Conservation (phyloP, 371 early-diverging fungal genomes). For the Rhizopus arrhizus region DNA sequence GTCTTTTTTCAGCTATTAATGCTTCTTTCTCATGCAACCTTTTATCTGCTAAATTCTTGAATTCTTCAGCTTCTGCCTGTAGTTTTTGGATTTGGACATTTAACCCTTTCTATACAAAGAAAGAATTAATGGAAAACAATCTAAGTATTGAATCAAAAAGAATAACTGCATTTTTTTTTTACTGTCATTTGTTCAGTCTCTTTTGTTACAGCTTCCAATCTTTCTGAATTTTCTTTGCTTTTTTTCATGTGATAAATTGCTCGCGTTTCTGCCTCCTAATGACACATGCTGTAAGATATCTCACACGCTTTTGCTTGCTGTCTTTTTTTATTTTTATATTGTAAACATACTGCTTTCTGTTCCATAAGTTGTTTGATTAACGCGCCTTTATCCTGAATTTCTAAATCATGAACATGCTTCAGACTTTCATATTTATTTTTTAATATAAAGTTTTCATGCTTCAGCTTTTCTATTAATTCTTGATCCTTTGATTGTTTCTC, state of each 20-base stretch:
- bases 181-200: not conserved
- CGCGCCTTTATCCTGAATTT: not conserved
- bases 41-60: not conserved
- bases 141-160: too few species aligned
- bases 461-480: not conserved
- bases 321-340: not conserved
- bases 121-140: too few species aligned
- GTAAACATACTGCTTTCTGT: constrained; percentile 2
- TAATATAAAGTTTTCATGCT: not conserved
- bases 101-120: not conserved
- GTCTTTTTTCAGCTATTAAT: not conserved
- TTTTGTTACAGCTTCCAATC: not conserved
- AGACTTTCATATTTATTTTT: not conserved
- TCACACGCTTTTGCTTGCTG: not conserved
- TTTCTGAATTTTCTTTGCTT: not conserved
- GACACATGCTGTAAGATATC: not conserved
- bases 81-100: not conserved
- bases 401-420: not conserved
- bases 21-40: not conserved
- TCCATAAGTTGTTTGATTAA: not conserved
- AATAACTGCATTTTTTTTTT: too few species aligned
- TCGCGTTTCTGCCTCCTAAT: constrained; percentile 3
- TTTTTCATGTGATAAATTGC: constrained; percentile 11
- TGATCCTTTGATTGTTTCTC: not conserved
- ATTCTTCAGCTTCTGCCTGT: not conserved